These are phyloP conservation scores for Herpetomonas samuelpessoai DNA, from an alignment of 208 protist species.

Conservation along the genomic window DNA sequence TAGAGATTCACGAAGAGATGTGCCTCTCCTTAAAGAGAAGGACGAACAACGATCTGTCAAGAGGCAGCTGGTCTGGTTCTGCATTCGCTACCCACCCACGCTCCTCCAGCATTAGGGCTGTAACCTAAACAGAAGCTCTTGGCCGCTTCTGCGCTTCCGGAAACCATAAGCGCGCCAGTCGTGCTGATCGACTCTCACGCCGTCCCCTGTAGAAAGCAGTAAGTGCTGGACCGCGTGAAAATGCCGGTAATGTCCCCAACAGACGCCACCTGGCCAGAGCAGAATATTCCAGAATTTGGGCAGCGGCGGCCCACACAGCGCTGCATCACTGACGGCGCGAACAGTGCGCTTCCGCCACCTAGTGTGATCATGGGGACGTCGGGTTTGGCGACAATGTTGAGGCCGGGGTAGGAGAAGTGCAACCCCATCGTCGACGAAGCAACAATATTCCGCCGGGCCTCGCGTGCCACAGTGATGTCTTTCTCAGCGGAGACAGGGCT, in stretches of 20 bases:
- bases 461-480: constrained; percentile 70
- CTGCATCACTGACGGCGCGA: constrained; percentile 68
- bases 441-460: constrained; percentile 64
- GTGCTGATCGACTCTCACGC: no score
- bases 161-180: no score
- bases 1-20: no score
- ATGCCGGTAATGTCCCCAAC: constrained; percentile 48
- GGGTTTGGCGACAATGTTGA: constrained; percentile 68
- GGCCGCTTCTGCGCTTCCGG: no score
- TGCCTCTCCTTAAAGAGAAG: no score
- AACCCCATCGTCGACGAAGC: constrained; percentile 64
- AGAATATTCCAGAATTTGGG: constrained; percentile 71
- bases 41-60: no score
- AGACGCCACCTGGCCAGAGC: constrained; percentile 64
- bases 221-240: constrained; percentile 72
- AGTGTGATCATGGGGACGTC: constrained; percentile 61
- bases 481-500: constrained; percentile 56
- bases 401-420: constrained; percentile 80
- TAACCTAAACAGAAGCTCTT: no score
- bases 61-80: no score
- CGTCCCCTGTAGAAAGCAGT: constrained; percentile 71
- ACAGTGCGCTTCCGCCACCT: constrained; percentile 46
- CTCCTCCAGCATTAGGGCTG: no score
- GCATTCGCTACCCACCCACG: no score
- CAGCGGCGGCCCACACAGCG: constrained; percentile 66